Evolutionary conservation across 2,329 filamentous ascomycete species (phyloP).

Genomic region (Macrophomina phaseolina): DNA sequence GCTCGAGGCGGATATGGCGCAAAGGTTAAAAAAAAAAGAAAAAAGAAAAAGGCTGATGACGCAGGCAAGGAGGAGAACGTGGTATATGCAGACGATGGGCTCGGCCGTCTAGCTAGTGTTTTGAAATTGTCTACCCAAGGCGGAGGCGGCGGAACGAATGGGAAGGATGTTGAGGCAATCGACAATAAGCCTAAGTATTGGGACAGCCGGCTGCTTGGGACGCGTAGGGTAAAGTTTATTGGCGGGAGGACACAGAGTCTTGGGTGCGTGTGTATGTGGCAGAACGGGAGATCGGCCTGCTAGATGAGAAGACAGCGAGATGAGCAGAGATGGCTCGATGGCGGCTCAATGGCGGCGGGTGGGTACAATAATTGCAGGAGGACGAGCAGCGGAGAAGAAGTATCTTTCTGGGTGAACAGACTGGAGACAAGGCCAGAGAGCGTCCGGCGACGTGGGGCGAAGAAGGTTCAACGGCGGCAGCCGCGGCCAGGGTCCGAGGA

Average conservation of each 20-base stretch:
- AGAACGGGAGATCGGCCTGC: conserved; percentile 8
- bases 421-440: neutral
- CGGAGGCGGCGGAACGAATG: conserved; percentile 2
- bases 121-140: neutral
- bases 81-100: neutral
- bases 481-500: conserved; percentile 10
- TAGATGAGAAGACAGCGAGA: neutral
- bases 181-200: conserved; percentile 4
- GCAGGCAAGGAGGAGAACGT: neutral
- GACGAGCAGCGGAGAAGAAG: neutral
- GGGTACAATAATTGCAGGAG: conserved; percentile 6
- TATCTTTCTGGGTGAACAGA: conserved; percentile 1
- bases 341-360: neutral
- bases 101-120: conserved; percentile 20
- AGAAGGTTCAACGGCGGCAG: conserved; percentile 25
- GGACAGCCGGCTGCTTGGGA: neutral
- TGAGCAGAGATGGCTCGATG: neutral
- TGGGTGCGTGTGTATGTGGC: neutral
- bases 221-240: neutral
- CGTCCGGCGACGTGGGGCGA: conserved; percentile 12
- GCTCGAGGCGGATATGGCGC: conserved; percentile 11
- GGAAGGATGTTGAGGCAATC: neutral
- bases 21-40: conserved; percentile 1
- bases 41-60: neutral
- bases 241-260: neutral